Base-by-base conservation (phyloP, 768 basidiomycete genomes). In the Naganishia onofrii region DNA sequence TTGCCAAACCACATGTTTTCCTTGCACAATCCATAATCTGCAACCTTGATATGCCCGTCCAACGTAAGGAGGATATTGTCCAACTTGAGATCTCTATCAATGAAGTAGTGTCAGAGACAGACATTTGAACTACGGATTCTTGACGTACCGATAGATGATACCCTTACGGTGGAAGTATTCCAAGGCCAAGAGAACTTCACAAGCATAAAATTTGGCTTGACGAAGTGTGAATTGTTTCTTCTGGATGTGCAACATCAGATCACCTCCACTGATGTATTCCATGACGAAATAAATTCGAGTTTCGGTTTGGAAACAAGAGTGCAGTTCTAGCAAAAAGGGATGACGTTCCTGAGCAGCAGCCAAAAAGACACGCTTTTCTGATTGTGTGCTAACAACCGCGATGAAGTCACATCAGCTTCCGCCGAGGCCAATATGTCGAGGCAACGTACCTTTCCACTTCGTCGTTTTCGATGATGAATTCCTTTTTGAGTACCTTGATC, bases 401-500 rank as follows among this genome's bases (percentile, higher is more conserved):
- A 53, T 56, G 7, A 56, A 17, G 17, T 51, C 17, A n/a, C n/a
- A 54, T n/a, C 38, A 52, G 55, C 60, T 3, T 60, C 69, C 54
- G 32, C 26, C 29, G 17, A 8, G 38, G 52, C 34, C 53, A 34
- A 60, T 64, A 52, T 70, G 52, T 15, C 29, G 46, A 60, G 26
- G 23, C 3, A 66, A 64, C 85, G 68, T 74, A 95, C 95, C 93
- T 96, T 83, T 98, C 96, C 3, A 99, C 93, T 84, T 98, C 96
- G 81, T 99, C 96, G 72, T 99, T 98, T 80, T 99, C 96, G 76
- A 99, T 98, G 80, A 99, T 98, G 79, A 99, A 98, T 82, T 98
- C 96, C 80, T 99, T 99, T 86, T 99, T 99, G 80, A 99, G 80
- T n/a, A 99, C 96, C 82, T 99, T 99, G 85, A 99, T 97, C n/a